Evolutionary conservation across 2,329 filamentous ascomycete species (phyloP).

Genomic region (Botrytis elliptica): DNA sequence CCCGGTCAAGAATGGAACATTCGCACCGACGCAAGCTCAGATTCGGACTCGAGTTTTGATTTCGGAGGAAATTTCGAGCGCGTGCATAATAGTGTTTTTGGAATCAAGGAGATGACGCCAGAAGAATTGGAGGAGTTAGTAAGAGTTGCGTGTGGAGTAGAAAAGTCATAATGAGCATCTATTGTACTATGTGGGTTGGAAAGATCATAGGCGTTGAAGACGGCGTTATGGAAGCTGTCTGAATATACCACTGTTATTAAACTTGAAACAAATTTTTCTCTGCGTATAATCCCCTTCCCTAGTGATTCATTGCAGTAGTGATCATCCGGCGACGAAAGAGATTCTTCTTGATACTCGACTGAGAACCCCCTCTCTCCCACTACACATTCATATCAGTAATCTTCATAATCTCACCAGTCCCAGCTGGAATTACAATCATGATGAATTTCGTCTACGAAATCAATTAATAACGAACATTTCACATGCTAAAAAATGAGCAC

Average conservation of each 20-base stretch:
- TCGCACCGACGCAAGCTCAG: slow-evolving; percentile 18
- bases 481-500: background rate
- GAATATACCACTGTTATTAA: background rate
- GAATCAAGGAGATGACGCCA: slow-evolving; percentile 66
- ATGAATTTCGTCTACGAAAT: background rate
- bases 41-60: slow-evolving; percentile 21
- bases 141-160: background rate
- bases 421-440: background rate
- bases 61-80: slow-evolving; percentile 41
- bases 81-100: slow-evolving; percentile 56
- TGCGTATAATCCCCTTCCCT: background rate
- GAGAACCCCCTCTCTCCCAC: background rate
- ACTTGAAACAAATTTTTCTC: background rate
- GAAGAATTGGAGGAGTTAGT: slow-evolving; percentile 40
- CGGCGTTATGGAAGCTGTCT: background rate
- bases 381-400: too few species aligned
- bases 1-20: slow-evolving; percentile 32
- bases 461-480: background rate
- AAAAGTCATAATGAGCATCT: background rate
- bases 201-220: background rate
- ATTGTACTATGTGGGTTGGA: background rate
- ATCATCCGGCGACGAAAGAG: background rate
- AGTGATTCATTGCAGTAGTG: background rate
- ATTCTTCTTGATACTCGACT: background rate
- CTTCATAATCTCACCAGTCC: too few species aligned